phyloP scores from a whole-genome alignment of 1,284 basidiomycete genomes.

The Sporisorium graminicola region DNA sequence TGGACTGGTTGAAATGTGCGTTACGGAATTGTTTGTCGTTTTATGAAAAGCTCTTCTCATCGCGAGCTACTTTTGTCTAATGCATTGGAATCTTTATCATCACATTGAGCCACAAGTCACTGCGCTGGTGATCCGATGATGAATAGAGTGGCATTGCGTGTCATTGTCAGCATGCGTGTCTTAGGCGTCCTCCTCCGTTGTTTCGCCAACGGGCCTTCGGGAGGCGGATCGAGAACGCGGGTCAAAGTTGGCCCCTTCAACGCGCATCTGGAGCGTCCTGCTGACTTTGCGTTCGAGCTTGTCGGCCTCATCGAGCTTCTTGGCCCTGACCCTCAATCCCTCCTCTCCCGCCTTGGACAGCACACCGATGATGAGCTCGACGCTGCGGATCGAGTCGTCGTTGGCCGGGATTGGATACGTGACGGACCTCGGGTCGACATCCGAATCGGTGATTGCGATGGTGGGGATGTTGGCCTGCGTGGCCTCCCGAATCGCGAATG shows the following conservation, averaged over 20 bases:
- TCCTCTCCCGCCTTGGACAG: conserved; percentile 85
- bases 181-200: conserved; percentile 18
- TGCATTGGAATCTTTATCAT: no score
- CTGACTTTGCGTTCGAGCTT: conserved; percentile 53
- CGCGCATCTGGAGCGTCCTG: conserved; percentile 22
- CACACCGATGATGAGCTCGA: conserved; percentile 89
- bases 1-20: conserved; percentile 73
- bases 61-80: no score
- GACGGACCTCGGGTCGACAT: conserved; percentile 93
- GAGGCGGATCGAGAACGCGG: conserved; percentile 28
- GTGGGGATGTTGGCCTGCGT: conserved; percentile 71
- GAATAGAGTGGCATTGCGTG: background rate
- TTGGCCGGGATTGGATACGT: conserved; percentile 99
- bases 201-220: conserved; percentile 4
- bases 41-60: no score
- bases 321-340: conserved; percentile 53
- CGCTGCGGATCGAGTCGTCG: conserved; percentile 90
- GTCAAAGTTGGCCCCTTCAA: conserved; percentile 45
- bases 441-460: conserved; percentile 86
- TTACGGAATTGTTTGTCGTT: no score
- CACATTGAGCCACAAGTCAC: no score
- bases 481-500: conserved; percentile 72
- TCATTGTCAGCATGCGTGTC: background rate
- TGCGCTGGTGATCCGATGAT: background rate
- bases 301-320: conserved; percentile 56